Conservation (phyloP, 176 grass and related monocot genomes). For the Lolium rigidum region DNA sequence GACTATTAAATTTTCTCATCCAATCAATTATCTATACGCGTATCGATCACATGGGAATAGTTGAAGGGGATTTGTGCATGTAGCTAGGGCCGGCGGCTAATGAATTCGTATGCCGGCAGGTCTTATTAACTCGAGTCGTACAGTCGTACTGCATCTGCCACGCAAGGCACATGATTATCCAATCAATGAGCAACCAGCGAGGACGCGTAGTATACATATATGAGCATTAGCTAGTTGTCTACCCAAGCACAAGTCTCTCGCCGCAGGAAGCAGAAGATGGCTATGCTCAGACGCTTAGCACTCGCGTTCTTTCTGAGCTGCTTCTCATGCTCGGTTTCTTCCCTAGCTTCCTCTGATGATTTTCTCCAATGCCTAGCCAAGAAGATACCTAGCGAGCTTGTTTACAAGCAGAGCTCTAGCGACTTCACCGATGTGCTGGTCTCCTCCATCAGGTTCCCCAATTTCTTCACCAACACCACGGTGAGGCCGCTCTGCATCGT, state of each 20-base stretch:
- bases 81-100: neutral
- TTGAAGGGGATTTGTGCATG: neutral
- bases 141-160: too few relatives aligned
- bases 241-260: neutral
- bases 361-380: neutral
- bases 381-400: neutral
- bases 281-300: neutral
- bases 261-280: neutral
- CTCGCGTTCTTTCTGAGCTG: neutral
- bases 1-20: too few relatives aligned
- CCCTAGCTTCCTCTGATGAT: neutral
- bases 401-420: neutral
- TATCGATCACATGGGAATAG: neutral
- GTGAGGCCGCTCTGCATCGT: conserved; percentile 8
- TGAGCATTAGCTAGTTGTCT: neutral
- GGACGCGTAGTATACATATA: neutral
- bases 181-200: neutral
- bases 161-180: neutral
- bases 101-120: neutral
- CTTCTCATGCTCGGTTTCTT: neutral
- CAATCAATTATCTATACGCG: neutral
- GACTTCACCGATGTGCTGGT: neutral
- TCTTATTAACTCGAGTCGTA: neutral
- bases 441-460: neutral
- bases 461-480: neutral